A percentile compares a stretch with the other conserved stretches of the same genome.
Evolutionary conservation across 2,329 filamentous ascomycete species (phyloP).

Genomic region (Colletotrichum chlorophyti): DNA sequence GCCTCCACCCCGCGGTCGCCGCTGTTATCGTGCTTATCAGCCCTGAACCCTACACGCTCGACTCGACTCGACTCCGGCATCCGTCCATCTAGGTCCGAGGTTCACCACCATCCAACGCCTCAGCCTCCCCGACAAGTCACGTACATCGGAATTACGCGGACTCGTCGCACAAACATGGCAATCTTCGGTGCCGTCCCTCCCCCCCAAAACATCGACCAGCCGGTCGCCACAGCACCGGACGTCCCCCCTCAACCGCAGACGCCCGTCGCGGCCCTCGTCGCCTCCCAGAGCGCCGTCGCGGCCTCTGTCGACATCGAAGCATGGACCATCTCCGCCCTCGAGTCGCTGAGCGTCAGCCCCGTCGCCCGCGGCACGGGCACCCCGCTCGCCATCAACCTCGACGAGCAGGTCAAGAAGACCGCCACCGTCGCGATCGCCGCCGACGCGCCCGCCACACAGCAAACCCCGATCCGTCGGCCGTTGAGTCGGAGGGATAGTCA

Average conservation of each 20-base stretch:
- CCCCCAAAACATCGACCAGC: constrained; percentile 41
- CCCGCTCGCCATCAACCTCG: constrained; percentile 77
- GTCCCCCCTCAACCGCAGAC: constrained; percentile 29
- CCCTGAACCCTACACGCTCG: constrained; percentile 20
- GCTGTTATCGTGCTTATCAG: constrained; percentile 22
- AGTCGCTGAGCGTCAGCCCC: constrained; percentile 61
- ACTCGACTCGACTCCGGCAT: background rate
- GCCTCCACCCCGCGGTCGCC: constrained; percentile 17
- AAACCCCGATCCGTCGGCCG: constrained; percentile 49
- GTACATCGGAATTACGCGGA: background rate
- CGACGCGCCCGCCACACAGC: constrained; percentile 27
- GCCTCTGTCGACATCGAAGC: constrained; percentile 66
- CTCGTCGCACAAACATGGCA: constrained; percentile 47
- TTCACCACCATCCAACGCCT: background rate
- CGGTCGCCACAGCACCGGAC: constrained; percentile 29
- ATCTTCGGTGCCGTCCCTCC: constrained; percentile 61
- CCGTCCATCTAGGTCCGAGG: background rate
- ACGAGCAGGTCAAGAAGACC: constrained; percentile 51
- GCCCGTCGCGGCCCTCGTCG: constrained; percentile 26
- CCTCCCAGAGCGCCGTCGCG: constrained; percentile 34
- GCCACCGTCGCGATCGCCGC: constrained; percentile 21
- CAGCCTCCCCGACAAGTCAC: background rate
- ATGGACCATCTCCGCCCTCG: constrained; percentile 68
- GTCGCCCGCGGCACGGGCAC: constrained; percentile 65
- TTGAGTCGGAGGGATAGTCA: constrained; percentile 61